Conservation (phyloP, 2,329 filamentous ascomycete genomes). For the Alternaria alternata region DNA sequence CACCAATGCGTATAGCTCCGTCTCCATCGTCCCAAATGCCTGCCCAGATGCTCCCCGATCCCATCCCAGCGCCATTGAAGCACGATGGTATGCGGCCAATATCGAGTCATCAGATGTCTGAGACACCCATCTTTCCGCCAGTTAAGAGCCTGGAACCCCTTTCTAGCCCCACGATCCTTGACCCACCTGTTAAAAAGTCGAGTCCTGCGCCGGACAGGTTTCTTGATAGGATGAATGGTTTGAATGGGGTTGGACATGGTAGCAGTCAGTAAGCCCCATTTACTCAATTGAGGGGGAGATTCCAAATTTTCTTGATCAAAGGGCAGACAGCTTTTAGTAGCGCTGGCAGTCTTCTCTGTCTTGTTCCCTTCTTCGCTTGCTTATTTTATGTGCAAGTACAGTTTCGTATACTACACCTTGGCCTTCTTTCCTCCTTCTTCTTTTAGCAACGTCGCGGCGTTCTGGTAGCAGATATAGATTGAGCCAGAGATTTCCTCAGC, state of each 20-base stretch:
- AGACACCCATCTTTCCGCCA: constrained; percentile 64
- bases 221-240: not conserved
- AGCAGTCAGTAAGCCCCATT: not conserved
- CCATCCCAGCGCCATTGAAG: constrained; percentile 57
- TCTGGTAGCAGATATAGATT: not conserved
- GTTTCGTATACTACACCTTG: not conserved
- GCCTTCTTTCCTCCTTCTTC: not conserved
- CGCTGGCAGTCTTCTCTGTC: not conserved
- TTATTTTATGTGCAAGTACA: not conserved
- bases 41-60: constrained; percentile 46
- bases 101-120: constrained; percentile 44
- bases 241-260: not conserved
- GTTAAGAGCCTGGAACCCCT: constrained; percentile 66
- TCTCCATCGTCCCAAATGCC: constrained; percentile 41
- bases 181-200: constrained; percentile 66
- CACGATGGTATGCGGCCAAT: constrained; percentile 50
- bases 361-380: not conserved
- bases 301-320: not conserved
- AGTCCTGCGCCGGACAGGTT: constrained; percentile 22
- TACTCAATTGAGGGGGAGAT: not conserved
- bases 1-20: constrained; percentile 37
- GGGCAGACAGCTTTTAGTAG: not conserved
- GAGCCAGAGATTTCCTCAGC: not conserved
- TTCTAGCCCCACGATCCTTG: constrained; percentile 64
- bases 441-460: not conserved